Evolutionary conservation across 1,284 basidiomycete species (phyloP), one percentile per base, ranked within the genome.

Genomic region (Malassezia slooffiae): DNA sequence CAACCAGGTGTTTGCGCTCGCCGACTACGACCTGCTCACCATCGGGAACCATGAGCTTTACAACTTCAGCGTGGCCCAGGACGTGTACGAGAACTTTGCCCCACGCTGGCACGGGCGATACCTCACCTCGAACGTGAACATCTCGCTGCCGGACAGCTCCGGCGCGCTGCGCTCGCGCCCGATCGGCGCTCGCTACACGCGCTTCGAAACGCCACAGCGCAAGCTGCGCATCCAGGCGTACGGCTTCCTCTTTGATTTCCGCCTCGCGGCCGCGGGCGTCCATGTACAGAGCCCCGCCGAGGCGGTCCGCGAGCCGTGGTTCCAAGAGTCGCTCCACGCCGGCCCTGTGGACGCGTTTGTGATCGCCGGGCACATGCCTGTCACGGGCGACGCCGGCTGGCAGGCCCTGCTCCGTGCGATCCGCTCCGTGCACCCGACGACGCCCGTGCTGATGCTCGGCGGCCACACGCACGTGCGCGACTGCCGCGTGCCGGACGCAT

Each of bases 1-100:
- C 31, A 57, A 67, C 34, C 52, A 65, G 41, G 50, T 67, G 43
- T 75, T 90, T 54, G 73, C 78, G 22, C 72, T 79, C 55, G 74
- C 90, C 21, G 79, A 82, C 0, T 90, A 87, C 62, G 88, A 91
- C 63, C 60, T 87, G 7, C 77, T 89, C 58, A 73, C 83, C 0
- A 85, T 89, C 47, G 87, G 88, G 61, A 90, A 90, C 60, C 86
- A 90, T 60, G 87, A 90, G 71, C 71, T 90, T 24, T 90, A 89
- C 71, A 75, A 78, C 50, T 87, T 86, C 63, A 75, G 73, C 4
- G 77, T 83, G 59, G 78, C 85, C 0, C 75, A 79, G 34, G 83
- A 86, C 68, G 82, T 85, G 77, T 81, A 83, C 70, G 74, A 78
- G 44, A 82, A 84, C 67, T 85, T 84, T 61, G 80, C 75, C 4